Evolutionary conservation across 176 grass and related monocot genomes (phyloP).

Genomic region (Melocanna baccifera): DNA sequence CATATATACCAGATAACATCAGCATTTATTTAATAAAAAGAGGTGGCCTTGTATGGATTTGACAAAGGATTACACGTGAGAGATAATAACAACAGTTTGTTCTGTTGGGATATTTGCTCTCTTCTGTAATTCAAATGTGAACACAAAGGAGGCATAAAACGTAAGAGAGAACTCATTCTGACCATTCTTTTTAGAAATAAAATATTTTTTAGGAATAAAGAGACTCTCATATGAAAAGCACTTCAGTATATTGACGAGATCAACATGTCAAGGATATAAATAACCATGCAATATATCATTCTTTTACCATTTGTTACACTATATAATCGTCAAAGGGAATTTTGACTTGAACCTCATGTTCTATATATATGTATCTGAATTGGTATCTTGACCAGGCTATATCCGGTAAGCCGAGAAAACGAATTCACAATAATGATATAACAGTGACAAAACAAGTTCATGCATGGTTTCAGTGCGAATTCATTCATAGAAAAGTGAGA

Average conservation of each 20-base stretch:
- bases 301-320: not conserved
- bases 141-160: not conserved
- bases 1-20: not conserved
- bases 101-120: not conserved
- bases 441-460: not conserved
- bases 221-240: not conserved
- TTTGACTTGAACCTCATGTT: not conserved
- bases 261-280: not conserved
- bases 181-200: too few species aligned
- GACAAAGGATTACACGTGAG: not conserved
- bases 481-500: constrained; percentile 14
- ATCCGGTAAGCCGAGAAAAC: not conserved
- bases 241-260: not conserved
- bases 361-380: not conserved
- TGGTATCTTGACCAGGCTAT: constrained; percentile 9
- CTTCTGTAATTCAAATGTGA: not conserved
- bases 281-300: not conserved
- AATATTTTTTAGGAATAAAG: not conserved
- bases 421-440: not conserved
- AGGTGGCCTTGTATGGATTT: not conserved
- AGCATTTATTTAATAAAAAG: not conserved
- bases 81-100: not conserved
- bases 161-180: not conserved
- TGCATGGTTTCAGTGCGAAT: constrained; percentile 34
- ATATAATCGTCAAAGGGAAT: not conserved